A percentile compares a stretch with the other conserved stretches of the same genome.
These are phyloP conservation scores for Pseudodiploospora longispora DNA, from an alignment of 2,329 filamentous ascomycete genomes.

Conservation along the genomic window DNA sequence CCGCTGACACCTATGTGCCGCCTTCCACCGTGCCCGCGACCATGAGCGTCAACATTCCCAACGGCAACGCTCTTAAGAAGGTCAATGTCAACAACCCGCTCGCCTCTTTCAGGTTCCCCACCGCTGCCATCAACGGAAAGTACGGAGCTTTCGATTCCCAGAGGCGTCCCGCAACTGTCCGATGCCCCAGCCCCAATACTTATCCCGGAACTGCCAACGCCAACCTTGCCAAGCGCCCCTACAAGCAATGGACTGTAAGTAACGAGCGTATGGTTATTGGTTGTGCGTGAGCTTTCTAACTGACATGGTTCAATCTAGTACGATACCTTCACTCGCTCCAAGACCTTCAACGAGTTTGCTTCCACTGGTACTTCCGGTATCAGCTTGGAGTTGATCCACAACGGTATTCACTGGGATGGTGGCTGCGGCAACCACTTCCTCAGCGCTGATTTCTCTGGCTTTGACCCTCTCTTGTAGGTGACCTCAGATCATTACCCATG, in stretches of 20 bases:
- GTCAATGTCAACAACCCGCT: slow-evolving; percentile 43
- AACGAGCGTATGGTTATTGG: not conserved
- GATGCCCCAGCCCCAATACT: slow-evolving; percentile 26
- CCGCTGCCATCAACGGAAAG: slow-evolving; percentile 25
- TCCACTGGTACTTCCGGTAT: slow-evolving; percentile 25
- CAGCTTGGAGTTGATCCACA: slow-evolving; percentile 37
- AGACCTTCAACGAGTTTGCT: slow-evolving; percentile 27
- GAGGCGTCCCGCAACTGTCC: slow-evolving; percentile 28
- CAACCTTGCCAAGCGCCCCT: slow-evolving; percentile 21
- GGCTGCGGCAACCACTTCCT: slow-evolving; percentile 35
- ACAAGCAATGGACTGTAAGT: slow-evolving; percentile 35
- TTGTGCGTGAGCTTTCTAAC: not conserved
- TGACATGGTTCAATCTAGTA: slow-evolving; percentile 24
- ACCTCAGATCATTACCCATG: not conserved
- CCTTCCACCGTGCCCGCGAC: slow-evolving; percentile 25
- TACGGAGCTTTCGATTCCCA: slow-evolving; percentile 27
- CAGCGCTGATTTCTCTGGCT: slow-evolving; percentile 31
- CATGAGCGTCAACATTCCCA: slow-evolving; percentile 33
- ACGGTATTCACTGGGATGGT: slow-evolving; percentile 32
- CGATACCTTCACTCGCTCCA: slow-evolving; percentile 29
- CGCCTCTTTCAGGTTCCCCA: slow-evolving; percentile 41
- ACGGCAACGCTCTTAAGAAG: slow-evolving; percentile 19
- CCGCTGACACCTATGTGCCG: slow-evolving; percentile 33
- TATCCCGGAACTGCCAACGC: slow-evolving; percentile 33
- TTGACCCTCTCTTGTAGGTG: slow-evolving; percentile 37